Conservation (phyloP, 164 flowering plant genomes). For the Macadamia integrifolia region DNA sequence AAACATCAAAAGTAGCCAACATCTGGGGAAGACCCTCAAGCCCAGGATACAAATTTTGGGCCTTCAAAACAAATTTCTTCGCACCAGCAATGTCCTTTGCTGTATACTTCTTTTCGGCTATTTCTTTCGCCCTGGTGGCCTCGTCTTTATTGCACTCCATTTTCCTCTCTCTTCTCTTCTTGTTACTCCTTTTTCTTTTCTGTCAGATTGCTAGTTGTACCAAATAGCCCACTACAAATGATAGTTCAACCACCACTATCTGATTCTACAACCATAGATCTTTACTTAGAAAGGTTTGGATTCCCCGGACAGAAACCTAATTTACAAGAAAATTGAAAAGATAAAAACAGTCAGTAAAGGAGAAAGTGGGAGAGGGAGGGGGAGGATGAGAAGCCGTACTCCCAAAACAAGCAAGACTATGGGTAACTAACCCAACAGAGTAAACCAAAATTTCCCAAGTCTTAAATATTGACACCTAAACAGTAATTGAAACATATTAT, state of each 20-base stretch:
- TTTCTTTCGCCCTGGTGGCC: conserved; percentile 64
- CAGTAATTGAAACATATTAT: no score
- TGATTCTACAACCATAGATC: conserved; percentile 9
- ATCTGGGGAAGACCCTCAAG: conserved; percentile 69
- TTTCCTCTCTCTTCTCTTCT: conserved; percentile 1
- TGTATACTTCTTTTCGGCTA: conserved; percentile 63
- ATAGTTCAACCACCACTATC: conserved; percentile 18
- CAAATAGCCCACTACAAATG: conserved; percentile 2
- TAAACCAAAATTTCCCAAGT: no score
- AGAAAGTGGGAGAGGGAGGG: background rate
- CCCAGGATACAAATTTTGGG: conserved; percentile 57
- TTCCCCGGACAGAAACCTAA: conserved; percentile 10
- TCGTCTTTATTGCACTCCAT: conserved; percentile 92
- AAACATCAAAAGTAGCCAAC: conserved; percentile 63
- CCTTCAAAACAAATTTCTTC: conserved; percentile 71
- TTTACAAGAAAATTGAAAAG: background rate
- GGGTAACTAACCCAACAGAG: background rate
- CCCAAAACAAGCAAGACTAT: background rate
- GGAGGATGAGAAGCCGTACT: background rate
- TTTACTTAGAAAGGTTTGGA: conserved; percentile 6
- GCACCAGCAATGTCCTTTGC: conserved; percentile 57
- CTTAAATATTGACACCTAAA: background rate
- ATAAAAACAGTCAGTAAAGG: background rate
- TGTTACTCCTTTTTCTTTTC: background rate
- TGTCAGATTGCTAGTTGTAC: background rate